These are phyloP conservation scores for Irpex sp. DNA, from an alignment of 1,284 basidiomycete genomes.

Conservation along the genomic window DNA sequence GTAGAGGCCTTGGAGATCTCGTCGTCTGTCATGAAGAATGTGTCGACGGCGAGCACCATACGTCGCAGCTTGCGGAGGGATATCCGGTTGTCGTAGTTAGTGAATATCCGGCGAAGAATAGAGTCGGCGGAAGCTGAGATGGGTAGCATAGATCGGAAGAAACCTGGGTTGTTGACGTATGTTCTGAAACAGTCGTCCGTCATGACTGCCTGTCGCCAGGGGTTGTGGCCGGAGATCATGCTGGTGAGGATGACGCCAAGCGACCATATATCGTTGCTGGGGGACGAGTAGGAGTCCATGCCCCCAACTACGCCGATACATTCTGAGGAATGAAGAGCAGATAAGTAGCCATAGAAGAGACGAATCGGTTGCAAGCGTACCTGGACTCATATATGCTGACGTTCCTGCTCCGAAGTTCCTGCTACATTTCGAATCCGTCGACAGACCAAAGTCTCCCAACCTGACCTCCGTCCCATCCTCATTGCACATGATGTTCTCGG, in stretches of 20 bases:
- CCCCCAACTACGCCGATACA: conserved; percentile 20
- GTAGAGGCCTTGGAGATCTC: conserved; percentile 14
- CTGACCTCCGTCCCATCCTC: conserved; percentile 43
- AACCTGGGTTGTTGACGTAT: conserved; percentile 48
- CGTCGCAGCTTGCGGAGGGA: conserved; percentile 57
- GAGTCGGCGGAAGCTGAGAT: conserved; percentile 59
- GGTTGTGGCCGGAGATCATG: conserved; percentile 87
- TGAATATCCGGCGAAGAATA: conserved; percentile 61
- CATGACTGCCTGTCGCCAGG: conserved; percentile 78
- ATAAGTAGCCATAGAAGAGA: neutral
- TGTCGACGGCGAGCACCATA: conserved; percentile 16
- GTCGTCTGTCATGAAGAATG: conserved; percentile 24
- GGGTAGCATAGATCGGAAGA: conserved; percentile 71
- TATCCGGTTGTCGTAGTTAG: conserved; percentile 46
- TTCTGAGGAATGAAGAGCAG: conserved; percentile 15
- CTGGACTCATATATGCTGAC: conserved; percentile 62
- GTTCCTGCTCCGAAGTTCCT: conserved; percentile 48
- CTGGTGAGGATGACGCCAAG: conserved; percentile 42
- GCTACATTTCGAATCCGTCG: conserved; percentile 47
- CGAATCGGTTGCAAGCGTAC: conserved; percentile 13
- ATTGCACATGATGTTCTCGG: conserved; percentile 67
- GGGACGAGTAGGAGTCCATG: conserved; percentile 18
- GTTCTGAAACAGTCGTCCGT: conserved; percentile 70
- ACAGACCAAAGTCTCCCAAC: conserved; percentile 68
- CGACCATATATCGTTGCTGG: conserved; percentile 28